phyloP scores from a whole-genome alignment of 768 basidiomycete species.

The Cyclocybe aegerita region DNA sequence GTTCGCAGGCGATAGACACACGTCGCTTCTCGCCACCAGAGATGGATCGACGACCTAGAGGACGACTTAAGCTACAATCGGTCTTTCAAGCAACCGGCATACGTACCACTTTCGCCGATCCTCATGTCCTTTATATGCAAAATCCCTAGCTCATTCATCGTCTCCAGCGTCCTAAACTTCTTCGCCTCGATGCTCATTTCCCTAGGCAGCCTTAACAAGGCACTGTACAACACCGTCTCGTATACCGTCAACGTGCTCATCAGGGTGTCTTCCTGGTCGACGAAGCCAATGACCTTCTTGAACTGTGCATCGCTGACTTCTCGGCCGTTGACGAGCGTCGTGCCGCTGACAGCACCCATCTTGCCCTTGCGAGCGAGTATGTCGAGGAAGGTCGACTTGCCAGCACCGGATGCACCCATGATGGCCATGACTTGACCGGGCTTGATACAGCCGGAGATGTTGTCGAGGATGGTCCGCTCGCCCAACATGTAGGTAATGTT shows the following conservation, averaged over 20 bases:
- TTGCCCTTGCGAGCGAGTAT: conserved; percentile 92
- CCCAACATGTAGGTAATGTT: conserved; percentile 77
- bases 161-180: conserved; percentile 90
- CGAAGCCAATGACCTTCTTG: conserved; percentile 87
- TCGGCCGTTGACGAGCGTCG: conserved; percentile 84
- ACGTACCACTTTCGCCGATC: conserved; percentile 83
- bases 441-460: conserved; percentile 79
- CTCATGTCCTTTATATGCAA: conserved; percentile 85
- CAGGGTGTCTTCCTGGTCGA: conserved; percentile 97
- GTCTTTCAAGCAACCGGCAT: background rate
- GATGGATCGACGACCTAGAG: conserved; percentile 80
- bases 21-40: conserved; percentile 97
- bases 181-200: conserved; percentile 98
- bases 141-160: conserved; percentile 94
- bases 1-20: conserved; percentile 96
- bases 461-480: conserved; percentile 68
- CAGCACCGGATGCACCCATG: conserved; percentile 96
- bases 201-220: conserved; percentile 82
- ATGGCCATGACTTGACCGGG: conserved; percentile 93
- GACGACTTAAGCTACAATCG: background rate
- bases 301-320: conserved; percentile 73
- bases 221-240: conserved; percentile 95
- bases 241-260: conserved; percentile 98
- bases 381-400: conserved; percentile 95
- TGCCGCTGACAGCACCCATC: conserved; percentile 72